A percentile compares a stretch with the other conserved stretches of the same genome.
Evolutionary conservation across 2,329 filamentous ascomycete species (phyloP).

Genomic region (Ophiostoma himal-ulmi): DNA sequence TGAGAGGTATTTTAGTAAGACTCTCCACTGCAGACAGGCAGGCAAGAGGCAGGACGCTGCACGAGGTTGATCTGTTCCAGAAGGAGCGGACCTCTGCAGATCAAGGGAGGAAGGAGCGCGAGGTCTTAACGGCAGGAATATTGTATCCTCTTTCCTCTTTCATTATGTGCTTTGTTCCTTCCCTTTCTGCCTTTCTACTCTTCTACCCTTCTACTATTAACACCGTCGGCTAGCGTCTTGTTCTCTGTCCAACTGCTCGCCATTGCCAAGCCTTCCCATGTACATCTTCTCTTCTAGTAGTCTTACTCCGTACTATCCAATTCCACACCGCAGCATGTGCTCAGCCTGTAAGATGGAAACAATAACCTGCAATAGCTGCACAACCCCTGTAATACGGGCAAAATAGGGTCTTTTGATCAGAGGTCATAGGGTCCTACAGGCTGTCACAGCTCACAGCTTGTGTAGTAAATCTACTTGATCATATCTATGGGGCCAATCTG

Average conservation of each 20-base stretch:
- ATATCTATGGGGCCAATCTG: background rate
- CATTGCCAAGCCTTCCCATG: background rate
- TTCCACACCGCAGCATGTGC: background rate
- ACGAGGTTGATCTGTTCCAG: conserved; percentile 6
- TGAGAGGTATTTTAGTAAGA: background rate
- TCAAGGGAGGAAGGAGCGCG: background rate
- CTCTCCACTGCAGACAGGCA: background rate
- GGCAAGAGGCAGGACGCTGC: background rate
- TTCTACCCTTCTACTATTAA: background rate
- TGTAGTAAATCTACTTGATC: conserved; percentile 1
- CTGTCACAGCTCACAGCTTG: background rate
- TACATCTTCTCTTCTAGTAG: background rate
- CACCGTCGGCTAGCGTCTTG: background rate
- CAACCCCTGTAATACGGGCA: background rate
- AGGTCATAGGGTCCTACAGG: background rate
- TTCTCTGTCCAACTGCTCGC: background rate
- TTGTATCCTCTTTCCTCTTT: background rate
- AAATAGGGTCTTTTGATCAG: background rate
- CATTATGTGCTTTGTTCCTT: background rate
- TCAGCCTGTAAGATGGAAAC: background rate
- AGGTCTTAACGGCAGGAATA: background rate
- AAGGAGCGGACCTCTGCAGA: conserved; percentile 2
- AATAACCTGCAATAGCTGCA: background rate
- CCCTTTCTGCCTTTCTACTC: background rate
- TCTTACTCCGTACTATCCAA: background rate